These are phyloP conservation scores for Thinopyrum elongatum DNA, from an alignment of 176 grass and related monocot genomes.

Conservation along the genomic window DNA sequence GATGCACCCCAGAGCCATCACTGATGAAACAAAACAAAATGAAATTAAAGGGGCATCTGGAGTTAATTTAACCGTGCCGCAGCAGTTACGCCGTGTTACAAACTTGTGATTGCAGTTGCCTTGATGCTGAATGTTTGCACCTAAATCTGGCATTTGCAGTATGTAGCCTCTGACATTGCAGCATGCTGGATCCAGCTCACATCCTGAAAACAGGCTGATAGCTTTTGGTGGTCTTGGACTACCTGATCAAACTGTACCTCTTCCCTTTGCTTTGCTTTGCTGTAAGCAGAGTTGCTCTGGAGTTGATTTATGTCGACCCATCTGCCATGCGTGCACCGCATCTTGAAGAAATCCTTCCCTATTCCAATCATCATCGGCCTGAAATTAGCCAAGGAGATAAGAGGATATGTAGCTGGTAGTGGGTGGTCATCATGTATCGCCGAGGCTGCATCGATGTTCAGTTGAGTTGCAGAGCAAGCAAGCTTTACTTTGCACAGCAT, in stretches of 20 bases:
- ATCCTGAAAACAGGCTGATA: background rate
- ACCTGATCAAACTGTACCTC: background rate
- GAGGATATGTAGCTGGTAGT: background rate
- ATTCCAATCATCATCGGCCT: background rate
- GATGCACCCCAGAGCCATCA: too few relatives aligned
- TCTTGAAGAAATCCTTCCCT: background rate
- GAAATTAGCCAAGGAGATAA: background rate
- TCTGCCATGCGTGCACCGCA: background rate
- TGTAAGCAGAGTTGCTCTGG: background rate
- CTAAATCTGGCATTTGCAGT: background rate
- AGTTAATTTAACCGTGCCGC: conserved; percentile 22
- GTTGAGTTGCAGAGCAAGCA: background rate
- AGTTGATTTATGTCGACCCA: background rate
- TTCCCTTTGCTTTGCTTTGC: background rate
- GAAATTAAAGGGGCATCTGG: background rate
- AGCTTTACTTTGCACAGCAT: background rate
- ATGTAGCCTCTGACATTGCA: background rate
- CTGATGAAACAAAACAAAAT: background rate
- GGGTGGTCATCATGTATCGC: background rate
- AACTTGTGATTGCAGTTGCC: background rate
- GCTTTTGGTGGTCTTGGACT: background rate
- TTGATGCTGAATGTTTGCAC: background rate
- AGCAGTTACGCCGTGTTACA: background rate
- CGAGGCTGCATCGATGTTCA: background rate
- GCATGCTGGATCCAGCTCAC: background rate